Conservation (phyloP, 805 yeast genomes). For the Candida tallmaniae region DNA sequence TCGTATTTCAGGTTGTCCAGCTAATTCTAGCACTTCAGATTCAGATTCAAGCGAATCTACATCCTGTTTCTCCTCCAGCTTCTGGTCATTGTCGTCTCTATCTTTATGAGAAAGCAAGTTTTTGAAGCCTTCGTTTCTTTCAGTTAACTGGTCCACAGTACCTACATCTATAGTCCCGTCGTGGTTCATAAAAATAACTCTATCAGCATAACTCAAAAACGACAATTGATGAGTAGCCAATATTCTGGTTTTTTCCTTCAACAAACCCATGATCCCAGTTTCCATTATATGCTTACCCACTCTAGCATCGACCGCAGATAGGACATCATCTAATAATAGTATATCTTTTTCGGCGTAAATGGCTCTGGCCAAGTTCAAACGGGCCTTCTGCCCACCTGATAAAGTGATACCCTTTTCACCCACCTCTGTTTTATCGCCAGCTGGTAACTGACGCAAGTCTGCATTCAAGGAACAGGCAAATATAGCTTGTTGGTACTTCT, state of each 20-base stretch:
- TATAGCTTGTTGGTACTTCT: slow-evolving; percentile 19
- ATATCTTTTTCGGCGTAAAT: slow-evolving; percentile 27
- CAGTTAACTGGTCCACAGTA: slow-evolving; percentile 22
- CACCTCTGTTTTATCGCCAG: slow-evolving; percentile 31
- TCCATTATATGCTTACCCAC: slow-evolving; percentile 34
- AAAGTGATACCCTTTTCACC: slow-evolving; percentile 35
- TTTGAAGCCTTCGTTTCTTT: slow-evolving; percentile 21
- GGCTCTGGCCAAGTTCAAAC: slow-evolving; percentile 31
- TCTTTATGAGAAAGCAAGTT: slow-evolving; percentile 20
- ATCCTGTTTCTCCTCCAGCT: slow-evolving; percentile 1
- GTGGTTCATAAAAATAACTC: slow-evolving; percentile 26
- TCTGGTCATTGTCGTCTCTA: slow-evolving; percentile 4
- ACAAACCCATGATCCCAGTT: slow-evolving; percentile 22
- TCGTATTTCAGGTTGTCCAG: neutral
- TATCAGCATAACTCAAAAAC: slow-evolving; percentile 26
- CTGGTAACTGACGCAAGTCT: slow-evolving; percentile 25
- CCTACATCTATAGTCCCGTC: slow-evolving; percentile 39
- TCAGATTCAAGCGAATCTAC: neutral
- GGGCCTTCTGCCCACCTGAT: slow-evolving; percentile 35
- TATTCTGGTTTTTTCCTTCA: slow-evolving; percentile 26
- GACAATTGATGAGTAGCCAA: slow-evolving; percentile 35
- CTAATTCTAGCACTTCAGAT: neutral
- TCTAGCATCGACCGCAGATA: slow-evolving; percentile 34
- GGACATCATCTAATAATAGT: slow-evolving; percentile 29
- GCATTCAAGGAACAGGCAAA: slow-evolving; percentile 24